Percentiles rank a stretch among this genome's conserved stretches.
Conservation (phyloP, 306 rosid species). For the Notholithocarpus densiflorus region DNA sequence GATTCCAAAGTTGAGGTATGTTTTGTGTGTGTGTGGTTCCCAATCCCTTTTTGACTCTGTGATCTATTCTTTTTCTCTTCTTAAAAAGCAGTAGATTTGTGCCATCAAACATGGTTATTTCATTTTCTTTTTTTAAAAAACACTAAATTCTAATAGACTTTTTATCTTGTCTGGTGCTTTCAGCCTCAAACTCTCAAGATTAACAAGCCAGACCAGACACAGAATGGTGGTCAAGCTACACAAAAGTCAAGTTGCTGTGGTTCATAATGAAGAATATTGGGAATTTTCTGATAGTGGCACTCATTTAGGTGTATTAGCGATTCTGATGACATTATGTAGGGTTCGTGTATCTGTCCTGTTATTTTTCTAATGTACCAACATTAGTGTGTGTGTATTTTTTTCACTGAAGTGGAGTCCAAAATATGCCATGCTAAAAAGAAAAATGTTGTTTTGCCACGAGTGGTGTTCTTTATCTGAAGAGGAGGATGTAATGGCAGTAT, state of each 20-base stretch:
- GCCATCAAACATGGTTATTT: background rate
- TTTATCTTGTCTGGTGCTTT: conserved; percentile 12
- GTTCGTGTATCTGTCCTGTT: conserved; percentile 29
- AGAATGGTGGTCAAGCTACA: conserved; percentile 50
- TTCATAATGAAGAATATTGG: conserved; percentile 27
- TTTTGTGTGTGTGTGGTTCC: background rate
- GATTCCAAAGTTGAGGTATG: conserved; percentile 69
- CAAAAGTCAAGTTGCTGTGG: conserved; percentile 73
- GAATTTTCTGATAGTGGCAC: conserved; percentile 24
- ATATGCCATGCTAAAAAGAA: too few relatives aligned
- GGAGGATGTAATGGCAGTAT: too few relatives aligned
- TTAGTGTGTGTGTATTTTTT: conserved; percentile 8
- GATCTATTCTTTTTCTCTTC: conserved; percentile 5
- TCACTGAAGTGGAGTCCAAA: conserved; percentile 25
- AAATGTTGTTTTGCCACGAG: too few relatives aligned
- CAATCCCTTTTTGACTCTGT: background rate
- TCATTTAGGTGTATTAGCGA: conserved; percentile 26
- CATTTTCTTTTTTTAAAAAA: background rate
- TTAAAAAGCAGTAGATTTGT: background rate
- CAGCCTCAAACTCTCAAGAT: conserved; percentile 76
- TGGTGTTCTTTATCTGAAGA: too few relatives aligned
- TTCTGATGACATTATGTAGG: conserved; percentile 27
- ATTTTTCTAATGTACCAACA: conserved; percentile 31
- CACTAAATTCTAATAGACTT: conserved; percentile 6
- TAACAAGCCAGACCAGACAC: conserved; percentile 49